Base-by-base conservation (phyloP, 2,329 filamentous ascomycete genomes). In the Fusarium sp. region DNA sequence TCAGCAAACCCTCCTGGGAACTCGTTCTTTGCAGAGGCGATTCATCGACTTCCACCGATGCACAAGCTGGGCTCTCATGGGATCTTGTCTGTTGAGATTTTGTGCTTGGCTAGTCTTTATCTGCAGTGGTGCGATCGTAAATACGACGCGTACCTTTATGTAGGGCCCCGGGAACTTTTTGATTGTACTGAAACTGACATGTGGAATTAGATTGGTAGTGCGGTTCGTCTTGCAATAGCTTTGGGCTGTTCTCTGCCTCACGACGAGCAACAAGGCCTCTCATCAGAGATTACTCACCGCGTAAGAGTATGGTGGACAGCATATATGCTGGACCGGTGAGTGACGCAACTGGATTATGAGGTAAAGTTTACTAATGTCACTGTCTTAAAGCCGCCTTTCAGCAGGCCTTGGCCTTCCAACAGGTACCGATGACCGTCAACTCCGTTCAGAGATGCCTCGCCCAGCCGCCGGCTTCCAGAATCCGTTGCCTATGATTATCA, bases 271-370 rank as follows among this genome's bases (percentile, higher is more conserved):
- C 66, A 77, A 18, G 77, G 78, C 6, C 50, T 81, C 2, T 73
- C 73, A 2, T 80, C 79, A 13, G 76, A 80, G 62, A 73, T 73
- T 18, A 75, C 73, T 3, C 79, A 81, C 16, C 59, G 75, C 1
- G 76, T 69, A 9, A 68, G 79, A 25, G 75, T 81, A 5, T 81
- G 79, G 79, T 81, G 79, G 79, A 80, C 79, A 7, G 75, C 70
- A 3, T 81, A 79, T 30, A 80, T 80, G 74, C 62, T 80, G n/a
- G 79, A 81, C 20, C 70, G 78, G 78, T 80, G 71, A 20, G 67
- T 37, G 4, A 5, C 14, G 8, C 18, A 10, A 4, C 14, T 2
- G 6, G 23, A 11, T 9, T 6, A 13, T 16, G 6, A 6, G 25
- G 16, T 16, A 10, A 18, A 23, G 5, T 43, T 20, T 5, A n/a